Conservation (phyloP, 129 eudicot species). For the Gnaphalium uliginosum region DNA sequence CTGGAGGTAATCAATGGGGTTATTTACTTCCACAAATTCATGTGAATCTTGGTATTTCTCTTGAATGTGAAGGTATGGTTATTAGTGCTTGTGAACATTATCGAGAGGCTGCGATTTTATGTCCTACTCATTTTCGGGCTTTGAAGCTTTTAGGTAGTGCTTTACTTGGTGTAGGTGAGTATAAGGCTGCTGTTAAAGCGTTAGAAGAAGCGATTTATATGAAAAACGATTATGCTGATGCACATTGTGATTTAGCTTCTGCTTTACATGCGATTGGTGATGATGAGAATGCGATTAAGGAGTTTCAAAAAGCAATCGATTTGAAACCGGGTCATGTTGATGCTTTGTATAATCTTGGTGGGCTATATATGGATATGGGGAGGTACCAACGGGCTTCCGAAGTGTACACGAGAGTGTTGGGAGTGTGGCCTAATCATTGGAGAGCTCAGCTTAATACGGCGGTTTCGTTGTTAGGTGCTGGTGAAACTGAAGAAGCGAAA, state of each 20-base stretch:
- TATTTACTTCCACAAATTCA: conserved; percentile 96
- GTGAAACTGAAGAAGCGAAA: conserved; percentile 93
- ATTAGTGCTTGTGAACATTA: conserved; percentile 98
- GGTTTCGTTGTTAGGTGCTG: conserved; percentile 93
- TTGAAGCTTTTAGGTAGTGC: conserved; percentile 98
- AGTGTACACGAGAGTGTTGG: conserved; percentile 92
- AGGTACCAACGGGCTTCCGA: conserved; percentile 98
- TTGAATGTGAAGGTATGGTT: conserved; percentile 95
- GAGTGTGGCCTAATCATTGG: conserved; percentile 97
- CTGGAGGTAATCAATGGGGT: conserved; percentile 96
- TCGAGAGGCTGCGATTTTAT: conserved; percentile 94
- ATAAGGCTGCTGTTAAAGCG: conserved; percentile 93
- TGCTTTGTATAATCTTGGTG: conserved; percentile 94
- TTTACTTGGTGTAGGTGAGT: conserved; percentile 95
- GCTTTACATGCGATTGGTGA: conserved; percentile 95
- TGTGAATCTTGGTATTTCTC: conserved; percentile 93
- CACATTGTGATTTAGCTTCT: conserved; percentile 96
- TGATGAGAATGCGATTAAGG: conserved; percentile 91
- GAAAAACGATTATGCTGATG: conserved; percentile 95
- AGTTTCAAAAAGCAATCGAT: conserved; percentile 97
- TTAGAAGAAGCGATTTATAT: conserved; percentile 95
- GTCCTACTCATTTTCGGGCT: conserved; percentile 97
- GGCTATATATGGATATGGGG: conserved; percentile 96
- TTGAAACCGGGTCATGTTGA: conserved; percentile 95
- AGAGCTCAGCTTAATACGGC: conserved; percentile 93